Percentiles rank a stretch among this genome's conserved stretches.
phyloP scores from a whole-genome alignment of 225 moss, liverwort and hornwort genomes.

The Anthoceros angustus region DNA sequence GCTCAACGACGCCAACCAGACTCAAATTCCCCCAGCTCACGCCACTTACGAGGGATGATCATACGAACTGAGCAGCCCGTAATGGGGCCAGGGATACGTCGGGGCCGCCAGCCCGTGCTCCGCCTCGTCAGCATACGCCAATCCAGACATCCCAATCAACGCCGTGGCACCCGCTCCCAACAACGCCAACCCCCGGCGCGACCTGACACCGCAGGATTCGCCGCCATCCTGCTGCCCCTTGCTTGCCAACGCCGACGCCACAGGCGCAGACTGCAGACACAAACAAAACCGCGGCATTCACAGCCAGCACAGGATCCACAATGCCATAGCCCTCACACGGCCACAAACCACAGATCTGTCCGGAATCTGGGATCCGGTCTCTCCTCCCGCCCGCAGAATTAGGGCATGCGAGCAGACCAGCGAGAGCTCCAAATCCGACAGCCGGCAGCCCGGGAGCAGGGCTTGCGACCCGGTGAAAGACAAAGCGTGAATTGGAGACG shows the following conservation, averaged over 20 bases:
- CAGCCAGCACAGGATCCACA: too few species aligned
- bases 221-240: constrained; percentile 3
- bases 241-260: not conserved
- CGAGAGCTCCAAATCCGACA: not conserved
- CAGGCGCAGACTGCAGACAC: constrained; percentile 5
- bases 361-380: too few species aligned
- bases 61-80: constrained; percentile 35
- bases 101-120: constrained; percentile 36
- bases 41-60: constrained; percentile 23
- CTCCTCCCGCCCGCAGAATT: too few species aligned
- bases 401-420: not conserved
- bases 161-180: constrained; percentile 34
- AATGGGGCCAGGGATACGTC: constrained; percentile 35
- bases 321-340: too few species aligned
- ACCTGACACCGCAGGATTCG: not conserved
- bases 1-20: not conserved
- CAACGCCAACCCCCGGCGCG: constrained; percentile 22
- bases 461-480: not conserved
- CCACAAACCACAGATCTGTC: too few species aligned
- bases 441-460: not conserved
- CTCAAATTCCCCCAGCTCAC: not conserved
- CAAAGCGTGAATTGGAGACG: not conserved
- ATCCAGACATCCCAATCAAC: constrained; percentile 30
- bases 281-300: too few species aligned
- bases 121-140: constrained; percentile 40